Conservation (phyloP, 192 early-diverging fungal species). For the Entomortierella lignicola region DNA sequence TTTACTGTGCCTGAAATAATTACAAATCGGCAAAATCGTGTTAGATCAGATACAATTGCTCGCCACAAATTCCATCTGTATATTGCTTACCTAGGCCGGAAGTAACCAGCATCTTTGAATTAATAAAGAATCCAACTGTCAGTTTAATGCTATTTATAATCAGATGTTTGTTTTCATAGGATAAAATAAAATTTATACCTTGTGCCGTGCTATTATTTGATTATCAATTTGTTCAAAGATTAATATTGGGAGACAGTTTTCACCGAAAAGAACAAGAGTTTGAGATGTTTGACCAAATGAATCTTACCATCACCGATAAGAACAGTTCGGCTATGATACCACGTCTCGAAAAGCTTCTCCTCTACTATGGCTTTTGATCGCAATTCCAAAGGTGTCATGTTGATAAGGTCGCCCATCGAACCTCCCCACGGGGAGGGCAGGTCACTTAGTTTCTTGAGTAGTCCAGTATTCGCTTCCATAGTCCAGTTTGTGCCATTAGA, state of each 20-base stretch:
- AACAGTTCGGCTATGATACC: constrained; percentile 11
- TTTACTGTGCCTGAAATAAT: constrained; percentile 26
- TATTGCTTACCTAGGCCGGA: too few relatives aligned
- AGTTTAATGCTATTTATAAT: not conserved
- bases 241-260: too few relatives aligned
- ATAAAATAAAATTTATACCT: not conserved
- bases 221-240: too few relatives aligned
- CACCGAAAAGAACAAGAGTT: too few relatives aligned
- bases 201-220: not conserved
- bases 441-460: not conserved
- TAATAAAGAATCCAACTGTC: not conserved
- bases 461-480: not conserved
- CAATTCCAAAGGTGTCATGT: not conserved
- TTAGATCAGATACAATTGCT: too few relatives aligned
- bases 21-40: not conserved
- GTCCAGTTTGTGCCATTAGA: not conserved
- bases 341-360: not conserved
- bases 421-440: constrained; percentile 8
- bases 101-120: not conserved
- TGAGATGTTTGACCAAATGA: too few relatives aligned
- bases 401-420: constrained; percentile 4
- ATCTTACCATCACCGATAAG: constrained; percentile 38
- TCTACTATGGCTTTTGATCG: not conserved
- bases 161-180: not conserved
- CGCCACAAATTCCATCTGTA: too few relatives aligned